Base-by-base conservation (phyloP, 2,329 filamentous ascomycete species). In the Coleophoma eucalyptorum region DNA sequence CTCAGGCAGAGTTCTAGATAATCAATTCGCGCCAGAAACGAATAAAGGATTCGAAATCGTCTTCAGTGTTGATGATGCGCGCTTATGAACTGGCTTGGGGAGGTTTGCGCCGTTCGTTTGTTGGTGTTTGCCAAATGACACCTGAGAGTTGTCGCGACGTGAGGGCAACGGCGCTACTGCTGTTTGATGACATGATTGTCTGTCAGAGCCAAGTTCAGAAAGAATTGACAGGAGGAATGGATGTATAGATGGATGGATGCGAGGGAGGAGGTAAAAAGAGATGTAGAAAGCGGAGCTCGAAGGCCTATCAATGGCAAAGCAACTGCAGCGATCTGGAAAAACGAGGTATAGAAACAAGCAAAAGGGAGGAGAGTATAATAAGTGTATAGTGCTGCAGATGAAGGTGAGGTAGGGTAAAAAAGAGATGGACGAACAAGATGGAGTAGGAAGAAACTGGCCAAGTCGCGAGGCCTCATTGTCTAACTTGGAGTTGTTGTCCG, bases 161-260 rank as follows among this genome's bases (percentile, higher is more conserved):
- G 50, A 49, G 43, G 53, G 54, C 41, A 54, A 58, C 51, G 57
- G 58, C 51, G 55, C 55, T 52, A 57, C 55, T 62, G 62, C 65
- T 67, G 63, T 67, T 66, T 64, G 62, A 55, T 51, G 61, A 60
- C 65, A 67, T 67, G 62, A 65, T 66, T 67, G 63, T 59, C 58
- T 61, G 65, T 67, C 62, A 67, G 65, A 67, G 59, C 59, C 59
- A 52, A 58, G 49, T 60, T 64, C 60, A 60, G 61, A 44, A 54
- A 42, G 51, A 52, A 49, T 45, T 52, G 48, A 51, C 45, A 42
- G 58, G 31, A 48, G 35, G 43, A 43, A 45, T 45, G 42, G 50
- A 40, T 20, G 50, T 44, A 26, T 26, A 26, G 26, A 26, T 26
- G 26, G 26, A 26, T 26, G 26, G 26, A 26, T 8, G 26, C 26